Base-by-base conservation (phyloP, 2,329 filamentous ascomycete genomes). In the Stemphylium beticola region DNA sequence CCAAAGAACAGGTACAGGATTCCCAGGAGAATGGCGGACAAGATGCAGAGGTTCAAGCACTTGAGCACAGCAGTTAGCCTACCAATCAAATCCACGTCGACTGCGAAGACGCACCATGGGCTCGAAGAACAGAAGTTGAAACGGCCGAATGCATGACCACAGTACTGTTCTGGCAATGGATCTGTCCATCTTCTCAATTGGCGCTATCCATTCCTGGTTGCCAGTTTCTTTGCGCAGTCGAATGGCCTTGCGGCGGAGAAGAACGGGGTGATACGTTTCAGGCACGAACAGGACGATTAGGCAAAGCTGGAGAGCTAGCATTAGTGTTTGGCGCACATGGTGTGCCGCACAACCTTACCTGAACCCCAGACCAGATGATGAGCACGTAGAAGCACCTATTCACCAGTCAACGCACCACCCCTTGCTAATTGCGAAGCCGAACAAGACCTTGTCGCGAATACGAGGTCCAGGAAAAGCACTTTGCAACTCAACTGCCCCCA, bases 1-100 rank as follows among this genome's bases (percentile, higher is more conserved):
- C 92, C 92, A 72, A 96, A 96, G 79, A 96, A 96, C 34, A 96
- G 85, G 71, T 96, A 96, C 2, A 96, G 78, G 39, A 96, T 89
- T 4, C 92, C 93, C 7, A 96, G 81, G n/a, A 96, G 79, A 49
- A 97, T 85, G 34, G 92, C 91, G 0, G 90, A 91, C 65, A 93
- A 90, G 18, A 95, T 77, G 74, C 92, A 95, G 22, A 97, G 85
- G 62, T 87, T 86, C 53, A 95, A 79, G 55, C 88, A 90, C 74
- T 77, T 53, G 15, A 54, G 22, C 58, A 59, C 46, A 39, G 41
- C 57, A 60, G 53, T 73, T 60, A 72, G 65, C 61, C 58, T 58
- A 60, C 66, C 64, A 68, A 66, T 65, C 41, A 61, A 33, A 33
- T 26, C 22, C 36, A 40, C n/a, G 39, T 20, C 36, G 10, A 42